These are phyloP conservation scores for Apiospora kogelbergensis DNA, from an alignment of 2,329 filamentous ascomycete species.

Conservation along the genomic window DNA sequence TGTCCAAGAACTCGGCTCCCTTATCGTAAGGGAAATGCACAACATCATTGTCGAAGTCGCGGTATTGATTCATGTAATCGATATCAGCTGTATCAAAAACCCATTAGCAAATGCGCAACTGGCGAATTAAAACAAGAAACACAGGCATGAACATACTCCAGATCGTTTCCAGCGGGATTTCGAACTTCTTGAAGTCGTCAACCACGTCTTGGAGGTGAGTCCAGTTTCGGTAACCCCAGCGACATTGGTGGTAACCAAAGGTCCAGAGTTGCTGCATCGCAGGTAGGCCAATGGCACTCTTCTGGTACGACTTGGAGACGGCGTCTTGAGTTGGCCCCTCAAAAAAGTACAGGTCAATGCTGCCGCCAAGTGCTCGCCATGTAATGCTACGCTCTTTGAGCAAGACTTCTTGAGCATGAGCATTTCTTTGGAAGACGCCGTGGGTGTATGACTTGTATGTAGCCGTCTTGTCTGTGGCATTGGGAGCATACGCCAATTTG, in stretches of 20 bases:
- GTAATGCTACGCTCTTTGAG: conserved; percentile 64
- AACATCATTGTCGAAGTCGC: conserved; percentile 63
- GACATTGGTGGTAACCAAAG: conserved; percentile 80
- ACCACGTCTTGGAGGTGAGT: conserved; percentile 65
- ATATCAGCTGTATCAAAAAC: conserved; percentile 59
- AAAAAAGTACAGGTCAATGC: conserved; percentile 75
- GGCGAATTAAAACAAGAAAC: conserved; percentile 13
- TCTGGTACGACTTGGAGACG: conserved; percentile 70
- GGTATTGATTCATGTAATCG: conserved; percentile 65
- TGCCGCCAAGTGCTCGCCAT: conserved; percentile 74
- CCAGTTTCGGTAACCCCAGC: conserved; percentile 81
- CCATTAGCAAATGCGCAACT: conserved; percentile 36
- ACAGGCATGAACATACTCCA: conserved; percentile 47
- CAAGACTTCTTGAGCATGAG: conserved; percentile 73
- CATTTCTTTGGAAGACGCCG: conserved; percentile 75
- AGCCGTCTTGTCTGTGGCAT: conserved; percentile 50
- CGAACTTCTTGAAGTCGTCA: conserved; percentile 61
- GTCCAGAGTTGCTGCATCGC: conserved; percentile 81
- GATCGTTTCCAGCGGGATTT: conserved; percentile 72
- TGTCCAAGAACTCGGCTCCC: conserved; percentile 59
- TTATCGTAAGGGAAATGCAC: conserved; percentile 55
- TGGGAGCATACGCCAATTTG: conserved; percentile 51
- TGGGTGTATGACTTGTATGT: conserved; percentile 69
- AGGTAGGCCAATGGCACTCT: conserved; percentile 66
- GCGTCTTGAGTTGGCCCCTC: conserved; percentile 68